Base-by-base conservation (phyloP, 1,284 basidiomycete genomes). In the Sanghuangporus weigelae region DNA sequence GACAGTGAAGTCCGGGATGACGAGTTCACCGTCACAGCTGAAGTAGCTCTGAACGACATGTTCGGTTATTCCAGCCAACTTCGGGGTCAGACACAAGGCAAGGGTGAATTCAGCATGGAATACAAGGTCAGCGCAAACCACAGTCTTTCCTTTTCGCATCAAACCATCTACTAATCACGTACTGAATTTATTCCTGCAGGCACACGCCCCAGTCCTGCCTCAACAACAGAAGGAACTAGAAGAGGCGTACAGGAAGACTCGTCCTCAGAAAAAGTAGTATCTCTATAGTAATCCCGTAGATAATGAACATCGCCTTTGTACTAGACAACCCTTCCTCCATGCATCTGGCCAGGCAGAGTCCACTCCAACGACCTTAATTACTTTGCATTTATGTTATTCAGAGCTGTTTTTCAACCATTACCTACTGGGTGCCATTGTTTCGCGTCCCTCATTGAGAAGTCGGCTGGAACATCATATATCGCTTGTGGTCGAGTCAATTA, bases 21-120 rank as follows among this genome's bases (percentile, higher is more conserved):
- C 72, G 96, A 99, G 78, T 98, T 99, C 73, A 95, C 93, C 1
- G 85, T 92, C 62, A 83, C 84, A 23, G 95, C 95, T 35, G 96
- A 98, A 73, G 96, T 99, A 14, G 89, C 93, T 8, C 77, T 99
- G 75, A 98, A 96, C 76, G 96, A 99, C 73, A 99, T 99, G 97
- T 99, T 99, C 74, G 96, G 96, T 38, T 99, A 96, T 74, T 95
- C 93, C 35, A 93, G 87, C 71, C 90, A 93, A 70, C 79, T 99
- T 59, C 87, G 97, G 65, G 96, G 96, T 5, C 86, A 89, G 68
- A 99, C 96, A 0, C 96, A 99, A 78, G 95, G 95, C 72, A 98
- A 98, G 80, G 95, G 87, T 66, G 93, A 95, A 77, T 96, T 96
- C 73, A 93, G 91, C 67, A 98, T 98, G 95, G 95, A 96, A 75